Conservation (phyloP, 805 yeast genomes). For the Clavispora vitiphila region DNA sequence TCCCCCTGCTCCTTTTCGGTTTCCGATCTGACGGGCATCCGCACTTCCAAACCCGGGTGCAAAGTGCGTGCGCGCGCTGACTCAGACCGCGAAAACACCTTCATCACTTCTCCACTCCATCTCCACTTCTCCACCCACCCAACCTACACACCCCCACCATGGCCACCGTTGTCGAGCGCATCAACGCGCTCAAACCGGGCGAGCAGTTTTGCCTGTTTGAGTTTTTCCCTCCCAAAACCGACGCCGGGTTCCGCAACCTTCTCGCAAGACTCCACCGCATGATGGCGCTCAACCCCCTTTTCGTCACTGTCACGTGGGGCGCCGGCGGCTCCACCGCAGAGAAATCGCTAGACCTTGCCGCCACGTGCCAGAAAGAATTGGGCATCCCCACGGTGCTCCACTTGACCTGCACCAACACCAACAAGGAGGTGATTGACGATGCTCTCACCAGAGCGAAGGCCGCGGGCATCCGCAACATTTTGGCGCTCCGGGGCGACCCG, state of each 20-base stretch:
- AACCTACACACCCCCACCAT: constrained; percentile 3
- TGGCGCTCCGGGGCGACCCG: constrained; percentile 95
- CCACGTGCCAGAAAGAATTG: constrained; percentile 66
- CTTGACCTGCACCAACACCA: constrained; percentile 93
- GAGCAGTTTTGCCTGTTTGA: constrained; percentile 79
- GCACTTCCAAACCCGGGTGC: too few species aligned
- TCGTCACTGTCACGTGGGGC: constrained; percentile 96
- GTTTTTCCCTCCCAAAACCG: constrained; percentile 97
- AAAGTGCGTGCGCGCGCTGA: too few species aligned
- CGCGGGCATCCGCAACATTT: constrained; percentile 79
- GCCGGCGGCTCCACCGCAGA: constrained; percentile 95
- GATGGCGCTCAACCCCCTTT: constrained; percentile 82
- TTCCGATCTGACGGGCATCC: too few species aligned
- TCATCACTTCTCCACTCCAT: neutral
- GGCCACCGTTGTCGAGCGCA: constrained; percentile 19
- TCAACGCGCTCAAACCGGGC: constrained; percentile 42
- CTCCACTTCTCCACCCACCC: neutral
- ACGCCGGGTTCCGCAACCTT: constrained; percentile 77
- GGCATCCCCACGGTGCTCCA: constrained; percentile 91
- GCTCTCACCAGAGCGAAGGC: constrained; percentile 69
- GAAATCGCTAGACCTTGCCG: constrained; percentile 80
- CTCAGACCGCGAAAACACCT: neutral
- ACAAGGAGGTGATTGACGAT: constrained; percentile 66
- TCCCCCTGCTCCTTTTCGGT: too few species aligned
- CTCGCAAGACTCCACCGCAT: constrained; percentile 83